Evolutionary conservation across 2,329 filamentous ascomycete genomes (phyloP).

Genomic region (Xylariaceae sp.): DNA sequence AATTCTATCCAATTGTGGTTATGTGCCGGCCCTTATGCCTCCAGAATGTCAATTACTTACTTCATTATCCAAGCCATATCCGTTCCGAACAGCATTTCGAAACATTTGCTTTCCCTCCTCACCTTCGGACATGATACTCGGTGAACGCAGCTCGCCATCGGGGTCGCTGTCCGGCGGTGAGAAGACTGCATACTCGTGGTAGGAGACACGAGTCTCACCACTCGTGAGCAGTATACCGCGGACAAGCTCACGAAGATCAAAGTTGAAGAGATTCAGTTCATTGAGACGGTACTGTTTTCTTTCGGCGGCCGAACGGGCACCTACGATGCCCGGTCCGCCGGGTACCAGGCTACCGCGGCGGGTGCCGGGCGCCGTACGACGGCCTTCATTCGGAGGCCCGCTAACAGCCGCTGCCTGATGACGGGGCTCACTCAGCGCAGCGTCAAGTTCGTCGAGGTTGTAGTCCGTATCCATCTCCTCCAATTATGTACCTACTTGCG

Average conservation of each 20-base stretch:
- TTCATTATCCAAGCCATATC: constrained; percentile 33
- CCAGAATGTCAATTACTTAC: constrained; percentile 18
- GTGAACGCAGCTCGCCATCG: constrained; percentile 28
- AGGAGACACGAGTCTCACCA: constrained; percentile 33
- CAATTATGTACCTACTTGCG: constrained; percentile 1
- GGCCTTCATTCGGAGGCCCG: constrained; percentile 22
- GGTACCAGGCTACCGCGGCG: constrained; percentile 34
- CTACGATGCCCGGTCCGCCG: constrained; percentile 9
- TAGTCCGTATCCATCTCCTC: constrained; percentile 29
- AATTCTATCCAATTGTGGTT: not conserved
- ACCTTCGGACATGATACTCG: constrained; percentile 35
- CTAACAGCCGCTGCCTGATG: constrained; percentile 24
- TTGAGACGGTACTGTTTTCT: constrained; percentile 20
- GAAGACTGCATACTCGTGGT: constrained; percentile 38
- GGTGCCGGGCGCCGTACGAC: constrained; percentile 29
- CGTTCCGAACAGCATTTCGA: constrained; percentile 29
- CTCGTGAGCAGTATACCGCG: constrained; percentile 28
- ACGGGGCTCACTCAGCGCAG: constrained; percentile 30
- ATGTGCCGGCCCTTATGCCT: not conserved
- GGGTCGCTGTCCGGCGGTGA: constrained; percentile 22
- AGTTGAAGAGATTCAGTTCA: constrained; percentile 35
- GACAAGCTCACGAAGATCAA: constrained; percentile 34
- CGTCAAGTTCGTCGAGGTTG: constrained; percentile 36
- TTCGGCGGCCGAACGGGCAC: constrained; percentile 6
- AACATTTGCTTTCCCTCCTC: constrained; percentile 35